A percentile compares a stretch with the other conserved stretches of the same genome.
These are phyloP conservation scores for Aspergillus avenaceus DNA, from an alignment of 495 filamentous ascomycete genomes.

Conservation along the genomic window DNA sequence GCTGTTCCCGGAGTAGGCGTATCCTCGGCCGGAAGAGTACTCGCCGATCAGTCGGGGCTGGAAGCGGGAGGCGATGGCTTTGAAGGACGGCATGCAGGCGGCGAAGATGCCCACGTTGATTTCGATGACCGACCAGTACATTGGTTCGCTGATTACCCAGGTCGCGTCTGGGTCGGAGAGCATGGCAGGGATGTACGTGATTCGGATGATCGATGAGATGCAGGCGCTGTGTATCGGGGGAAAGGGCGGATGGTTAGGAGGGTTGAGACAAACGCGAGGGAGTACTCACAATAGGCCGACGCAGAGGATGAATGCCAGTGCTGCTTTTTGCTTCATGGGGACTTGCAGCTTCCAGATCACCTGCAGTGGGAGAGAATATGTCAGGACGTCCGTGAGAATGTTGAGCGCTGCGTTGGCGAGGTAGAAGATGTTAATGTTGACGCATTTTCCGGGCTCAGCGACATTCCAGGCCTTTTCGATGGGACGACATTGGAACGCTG, in stretches of 20 bases:
- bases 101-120: constrained; percentile 41
- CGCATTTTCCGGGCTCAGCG: constrained; percentile 30
- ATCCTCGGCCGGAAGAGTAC: constrained; percentile 29
- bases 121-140: constrained; percentile 45
- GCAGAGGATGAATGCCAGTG: constrained; percentile 31
- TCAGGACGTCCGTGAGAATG: constrained; percentile 49
- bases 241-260: background rate
- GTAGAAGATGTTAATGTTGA: constrained; percentile 44
- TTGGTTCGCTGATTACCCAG: constrained; percentile 36
- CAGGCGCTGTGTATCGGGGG: too few relatives aligned
- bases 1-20: constrained; percentile 23
- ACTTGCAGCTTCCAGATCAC: constrained; percentile 34
- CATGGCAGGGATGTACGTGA: constrained; percentile 38
- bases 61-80: constrained; percentile 39
- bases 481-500: constrained; percentile 35
- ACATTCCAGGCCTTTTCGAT: constrained; percentile 30
- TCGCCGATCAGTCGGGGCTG: constrained; percentile 37
- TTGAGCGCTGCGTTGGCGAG: constrained; percentile 45
- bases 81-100: constrained; percentile 40
- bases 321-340: constrained; percentile 34
- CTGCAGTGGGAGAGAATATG: constrained; percentile 44
- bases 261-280: background rate
- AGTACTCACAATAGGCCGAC: constrained; percentile 37
- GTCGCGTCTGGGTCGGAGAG: constrained; percentile 30
- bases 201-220: constrained; percentile 40